These are phyloP conservation scores for Bidens hawaiensis DNA, from an alignment of 140 eudicot species.

Conservation along the genomic window DNA sequence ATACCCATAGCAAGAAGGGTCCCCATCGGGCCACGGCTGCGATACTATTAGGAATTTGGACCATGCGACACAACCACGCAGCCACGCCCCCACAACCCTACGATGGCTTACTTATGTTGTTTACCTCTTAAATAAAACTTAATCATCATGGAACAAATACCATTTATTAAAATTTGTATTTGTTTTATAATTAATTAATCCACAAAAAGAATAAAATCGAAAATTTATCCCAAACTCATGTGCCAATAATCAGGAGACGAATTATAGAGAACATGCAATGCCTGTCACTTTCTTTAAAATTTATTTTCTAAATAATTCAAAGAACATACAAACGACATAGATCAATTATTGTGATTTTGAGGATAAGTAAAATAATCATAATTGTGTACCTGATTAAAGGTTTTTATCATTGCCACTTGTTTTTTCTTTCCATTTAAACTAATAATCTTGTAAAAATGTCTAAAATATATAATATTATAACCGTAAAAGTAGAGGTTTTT, in stretches of 20 bases:
- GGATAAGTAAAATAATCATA: background rate
- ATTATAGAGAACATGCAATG: slow-evolving; percentile 27
- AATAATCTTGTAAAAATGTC: too few species aligned
- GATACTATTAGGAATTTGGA: slow-evolving; percentile 12
- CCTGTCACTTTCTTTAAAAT: slow-evolving; percentile 22
- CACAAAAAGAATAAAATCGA: background rate
- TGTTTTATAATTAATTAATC: background rate
- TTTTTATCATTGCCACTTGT: too few species aligned
- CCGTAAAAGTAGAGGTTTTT: too few species aligned
- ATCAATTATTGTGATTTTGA: background rate
- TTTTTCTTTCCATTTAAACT: too few species aligned
- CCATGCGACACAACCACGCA: slow-evolving; percentile 24
- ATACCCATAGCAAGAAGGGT: background rate
- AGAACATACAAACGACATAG: background rate
- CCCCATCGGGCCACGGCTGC: slow-evolving; percentile 32
- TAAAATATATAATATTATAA: too few species aligned
- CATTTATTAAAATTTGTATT: background rate
- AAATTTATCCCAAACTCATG: background rate
- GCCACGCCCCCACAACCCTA: slow-evolving; percentile 28
- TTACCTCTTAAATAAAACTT: background rate
- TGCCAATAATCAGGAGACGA: slow-evolving; percentile 29
- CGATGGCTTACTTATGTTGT: too few species aligned
- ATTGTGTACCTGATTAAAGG: too few species aligned
- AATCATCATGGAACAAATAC: background rate
- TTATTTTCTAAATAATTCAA: background rate